Percentiles rank a stretch among this genome's conserved stretches.
phyloP scores from a whole-genome alignment of 495 filamentous ascomycete genomes.

The Lasiosphaeris hirsuta region DNA sequence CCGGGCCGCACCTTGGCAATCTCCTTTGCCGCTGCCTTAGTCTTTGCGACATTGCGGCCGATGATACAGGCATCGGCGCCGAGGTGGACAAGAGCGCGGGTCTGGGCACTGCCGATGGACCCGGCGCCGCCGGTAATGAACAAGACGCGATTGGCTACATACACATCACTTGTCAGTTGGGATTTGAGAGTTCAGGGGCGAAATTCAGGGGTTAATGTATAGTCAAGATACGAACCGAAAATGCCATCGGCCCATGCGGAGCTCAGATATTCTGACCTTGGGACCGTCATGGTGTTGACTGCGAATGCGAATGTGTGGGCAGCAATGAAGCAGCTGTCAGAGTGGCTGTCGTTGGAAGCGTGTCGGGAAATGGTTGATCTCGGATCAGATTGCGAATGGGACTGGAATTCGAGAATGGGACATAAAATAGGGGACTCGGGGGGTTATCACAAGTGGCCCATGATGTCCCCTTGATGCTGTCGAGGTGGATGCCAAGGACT shows the following conservation, averaged over 20 bases:
- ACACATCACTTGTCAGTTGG: neutral
- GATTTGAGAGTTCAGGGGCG: too few species aligned
- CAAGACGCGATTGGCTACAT: slow-evolving; percentile 76
- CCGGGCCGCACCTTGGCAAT: slow-evolving; percentile 75
- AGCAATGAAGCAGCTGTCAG: too few species aligned
- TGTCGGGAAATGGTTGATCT: too few species aligned
- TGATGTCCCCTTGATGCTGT: too few species aligned
- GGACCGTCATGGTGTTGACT: slow-evolving; percentile 57
- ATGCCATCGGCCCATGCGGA: slow-evolving; percentile 80
- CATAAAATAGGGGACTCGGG: too few species aligned
- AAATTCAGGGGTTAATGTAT: too few species aligned
- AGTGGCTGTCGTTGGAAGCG: too few species aligned
- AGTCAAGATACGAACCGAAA: slow-evolving; percentile 54
- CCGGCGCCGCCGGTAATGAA: slow-evolving; percentile 96
- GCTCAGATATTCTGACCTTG: slow-evolving; percentile 72
- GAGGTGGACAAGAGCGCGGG: slow-evolving; percentile 83
- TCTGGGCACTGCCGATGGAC: slow-evolving; percentile 90
- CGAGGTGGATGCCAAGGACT: too few species aligned
- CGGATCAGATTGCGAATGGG: too few species aligned
- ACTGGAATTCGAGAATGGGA: too few species aligned
- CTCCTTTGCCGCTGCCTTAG: slow-evolving; percentile 70
- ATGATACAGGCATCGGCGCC: slow-evolving; percentile 93
- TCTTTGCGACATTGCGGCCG: slow-evolving; percentile 87
- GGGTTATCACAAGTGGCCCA: too few species aligned
- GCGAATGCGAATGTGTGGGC: too few species aligned